A percentile compares a stretch with the other conserved stretches of the same genome.
phyloP scores from a whole-genome alignment of 305 asterid species.

The Ajuga reptans region DNA sequence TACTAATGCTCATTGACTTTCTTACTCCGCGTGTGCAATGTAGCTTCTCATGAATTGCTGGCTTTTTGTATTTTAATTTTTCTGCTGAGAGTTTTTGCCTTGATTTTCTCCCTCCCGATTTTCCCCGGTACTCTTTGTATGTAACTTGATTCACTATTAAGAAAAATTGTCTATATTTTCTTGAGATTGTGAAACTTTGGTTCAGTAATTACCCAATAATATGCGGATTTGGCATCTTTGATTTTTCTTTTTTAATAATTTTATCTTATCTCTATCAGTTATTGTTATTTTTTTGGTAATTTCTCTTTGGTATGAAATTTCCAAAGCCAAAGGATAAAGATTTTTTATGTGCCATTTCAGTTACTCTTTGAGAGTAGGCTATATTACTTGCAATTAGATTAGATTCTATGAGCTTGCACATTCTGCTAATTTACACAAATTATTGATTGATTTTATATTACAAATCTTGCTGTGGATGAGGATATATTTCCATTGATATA shows the following conservation, averaged over 20 bases:
- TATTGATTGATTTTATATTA: not conserved
- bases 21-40: not conserved
- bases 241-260: too few species aligned
- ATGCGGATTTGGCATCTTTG: too few species aligned
- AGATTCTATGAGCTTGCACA: not conserved
- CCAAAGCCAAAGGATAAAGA: not conserved
- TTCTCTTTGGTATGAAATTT: too few species aligned
- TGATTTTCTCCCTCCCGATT: not conserved
- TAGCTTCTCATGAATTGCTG: not conserved
- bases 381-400: not conserved
- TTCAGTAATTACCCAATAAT: too few species aligned
- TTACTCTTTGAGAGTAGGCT: not conserved
- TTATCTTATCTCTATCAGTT: too few species aligned
- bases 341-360: not conserved
- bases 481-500: too few species aligned
- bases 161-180: too few species aligned
- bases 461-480: not conserved
- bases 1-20: too few species aligned
- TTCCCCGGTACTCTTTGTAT: not conserved
- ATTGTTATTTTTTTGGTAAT: too few species aligned
- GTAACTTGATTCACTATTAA: not conserved
- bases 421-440: not conserved
- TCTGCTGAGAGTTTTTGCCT: not conserved
- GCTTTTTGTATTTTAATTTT: not conserved
- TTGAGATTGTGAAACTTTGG: too few species aligned